Conservation (phyloP, 768 basidiomycete species). For the Amanita phalloides region DNA sequence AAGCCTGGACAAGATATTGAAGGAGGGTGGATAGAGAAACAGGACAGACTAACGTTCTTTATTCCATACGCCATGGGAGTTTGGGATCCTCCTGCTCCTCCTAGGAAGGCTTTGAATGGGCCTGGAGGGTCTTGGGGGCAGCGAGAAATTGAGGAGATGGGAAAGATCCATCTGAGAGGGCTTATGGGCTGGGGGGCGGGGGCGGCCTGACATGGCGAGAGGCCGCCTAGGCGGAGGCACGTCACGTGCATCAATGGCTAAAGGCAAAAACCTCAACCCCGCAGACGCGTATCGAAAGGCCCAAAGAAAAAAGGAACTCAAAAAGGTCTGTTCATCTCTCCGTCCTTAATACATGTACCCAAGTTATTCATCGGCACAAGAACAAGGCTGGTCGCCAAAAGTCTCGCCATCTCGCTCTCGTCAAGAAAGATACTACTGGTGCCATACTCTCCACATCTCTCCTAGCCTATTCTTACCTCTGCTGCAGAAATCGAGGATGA, state of each 20-base stretch:
- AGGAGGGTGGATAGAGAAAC: slow-evolving; percentile 10
- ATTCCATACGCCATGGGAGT: slow-evolving; percentile 65
- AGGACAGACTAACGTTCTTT: slow-evolving; percentile 70
- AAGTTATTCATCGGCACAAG: slow-evolving; percentile 38
- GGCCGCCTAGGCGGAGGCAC: slow-evolving; percentile 17
- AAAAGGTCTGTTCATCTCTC: slow-evolving; percentile 55
- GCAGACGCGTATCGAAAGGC: slow-evolving; percentile 93
- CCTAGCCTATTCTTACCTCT: not conserved
- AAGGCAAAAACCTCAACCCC: slow-evolving; percentile 81
- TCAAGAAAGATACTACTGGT: slow-evolving; percentile 93
- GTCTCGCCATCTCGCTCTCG: slow-evolving; percentile 76
- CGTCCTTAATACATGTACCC: not conserved
- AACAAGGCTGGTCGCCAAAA: slow-evolving; percentile 83
- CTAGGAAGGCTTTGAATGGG: slow-evolving; percentile 49
- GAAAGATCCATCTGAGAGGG: slow-evolving; percentile 41
- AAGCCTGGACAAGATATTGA: slow-evolving; percentile 45
- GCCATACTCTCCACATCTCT: slow-evolving; percentile 7
- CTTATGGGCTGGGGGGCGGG: slow-evolving; percentile 24
- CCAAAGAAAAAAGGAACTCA: slow-evolving; percentile 87
- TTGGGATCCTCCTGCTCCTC: slow-evolving; percentile 62
- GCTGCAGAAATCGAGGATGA: slow-evolving; percentile 69
- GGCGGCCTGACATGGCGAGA: slow-evolving; percentile 15
- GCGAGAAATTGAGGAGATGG: slow-evolving; percentile 88
- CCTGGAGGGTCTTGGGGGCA: slow-evolving; percentile 76
- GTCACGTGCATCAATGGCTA: slow-evolving; percentile 45